Conservation (phyloP, 2,329 filamentous ascomycete genomes). For the Alternaria tenuissima region DNA sequence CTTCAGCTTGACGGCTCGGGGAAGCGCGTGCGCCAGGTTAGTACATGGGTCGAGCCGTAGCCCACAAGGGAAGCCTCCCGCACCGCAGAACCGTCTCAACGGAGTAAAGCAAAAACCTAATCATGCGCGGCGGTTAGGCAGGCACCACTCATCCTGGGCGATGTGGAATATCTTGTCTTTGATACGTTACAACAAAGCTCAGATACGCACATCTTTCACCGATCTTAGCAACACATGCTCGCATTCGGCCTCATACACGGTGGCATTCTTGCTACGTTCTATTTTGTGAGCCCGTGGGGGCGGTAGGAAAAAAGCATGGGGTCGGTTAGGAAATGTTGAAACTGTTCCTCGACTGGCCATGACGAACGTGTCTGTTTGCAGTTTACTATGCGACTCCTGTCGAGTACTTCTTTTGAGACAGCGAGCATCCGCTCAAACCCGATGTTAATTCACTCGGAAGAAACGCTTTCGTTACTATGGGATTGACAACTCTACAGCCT, state of each 20-base stretch:
- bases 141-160: background rate
- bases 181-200: background rate
- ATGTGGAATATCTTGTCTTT: background rate
- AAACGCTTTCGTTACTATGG: constrained; percentile 12
- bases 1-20: background rate
- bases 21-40: background rate
- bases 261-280: background rate
- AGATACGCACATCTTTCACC: background rate
- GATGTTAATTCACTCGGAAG: background rate
- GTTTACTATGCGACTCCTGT: background rate
- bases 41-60: background rate
- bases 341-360: background rate
- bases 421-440: background rate
- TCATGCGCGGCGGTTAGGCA: background rate
- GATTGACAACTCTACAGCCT: constrained; percentile 22
- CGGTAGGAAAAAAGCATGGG: background rate
- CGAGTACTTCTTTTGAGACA: background rate
- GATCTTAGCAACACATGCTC: background rate
- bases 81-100: background rate
- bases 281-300: background rate
- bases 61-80: constrained; percentile 1
- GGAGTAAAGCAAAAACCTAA: background rate
- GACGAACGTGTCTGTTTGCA: background rate
- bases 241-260: background rate
- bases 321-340: constrained; percentile 1